Conservation (phyloP, 2,329 filamentous ascomycete species). For the Apiospora pterosperma region DNA sequence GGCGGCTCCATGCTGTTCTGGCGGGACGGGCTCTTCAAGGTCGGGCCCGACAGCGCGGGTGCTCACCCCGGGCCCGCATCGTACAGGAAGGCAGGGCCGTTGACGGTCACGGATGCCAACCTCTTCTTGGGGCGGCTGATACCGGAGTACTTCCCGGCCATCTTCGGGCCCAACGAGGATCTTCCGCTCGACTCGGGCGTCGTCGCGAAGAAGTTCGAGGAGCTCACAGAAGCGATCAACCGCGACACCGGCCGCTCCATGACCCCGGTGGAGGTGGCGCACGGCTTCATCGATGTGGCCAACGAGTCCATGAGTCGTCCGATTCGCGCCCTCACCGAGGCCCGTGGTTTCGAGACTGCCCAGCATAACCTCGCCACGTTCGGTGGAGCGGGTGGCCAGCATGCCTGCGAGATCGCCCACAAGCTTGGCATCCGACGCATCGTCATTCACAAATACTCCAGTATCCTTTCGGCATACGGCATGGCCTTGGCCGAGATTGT, state of each 20-base stretch:
- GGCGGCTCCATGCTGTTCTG: slow-evolving; percentile 70
- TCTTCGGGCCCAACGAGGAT: slow-evolving; percentile 67
- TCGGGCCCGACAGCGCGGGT: slow-evolving; percentile 70
- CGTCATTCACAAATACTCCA: slow-evolving; percentile 36
- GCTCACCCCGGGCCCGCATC: slow-evolving; percentile 71
- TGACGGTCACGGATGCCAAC: slow-evolving; percentile 72
- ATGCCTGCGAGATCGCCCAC: slow-evolving; percentile 25
- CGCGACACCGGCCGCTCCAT: slow-evolving; percentile 20
- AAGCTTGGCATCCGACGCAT: slow-evolving; percentile 36
- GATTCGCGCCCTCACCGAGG: slow-evolving; percentile 62
- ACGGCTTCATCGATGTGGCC: slow-evolving; percentile 71
- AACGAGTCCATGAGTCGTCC: slow-evolving; percentile 76
- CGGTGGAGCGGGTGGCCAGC: slow-evolving; percentile 65
- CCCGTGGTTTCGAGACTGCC: slow-evolving; percentile 34
- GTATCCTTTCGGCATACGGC: slow-evolving; percentile 38
- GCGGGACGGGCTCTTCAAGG: slow-evolving; percentile 69
- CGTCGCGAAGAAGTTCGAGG: slow-evolving; percentile 34
- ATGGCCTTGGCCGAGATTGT: slow-evolving; percentile 30
- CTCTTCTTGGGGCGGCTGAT: slow-evolving; percentile 59
- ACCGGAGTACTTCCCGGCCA: slow-evolving; percentile 68
- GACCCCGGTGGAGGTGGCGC: slow-evolving; percentile 44
- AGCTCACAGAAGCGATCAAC: slow-evolving; percentile 41
- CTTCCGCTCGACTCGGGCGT: slow-evolving; percentile 43
- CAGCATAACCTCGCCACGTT: slow-evolving; percentile 39
- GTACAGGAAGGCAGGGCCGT: slow-evolving; percentile 69